Conservation (phyloP, 805 yeast genomes). For the Candida maris region DNA sequence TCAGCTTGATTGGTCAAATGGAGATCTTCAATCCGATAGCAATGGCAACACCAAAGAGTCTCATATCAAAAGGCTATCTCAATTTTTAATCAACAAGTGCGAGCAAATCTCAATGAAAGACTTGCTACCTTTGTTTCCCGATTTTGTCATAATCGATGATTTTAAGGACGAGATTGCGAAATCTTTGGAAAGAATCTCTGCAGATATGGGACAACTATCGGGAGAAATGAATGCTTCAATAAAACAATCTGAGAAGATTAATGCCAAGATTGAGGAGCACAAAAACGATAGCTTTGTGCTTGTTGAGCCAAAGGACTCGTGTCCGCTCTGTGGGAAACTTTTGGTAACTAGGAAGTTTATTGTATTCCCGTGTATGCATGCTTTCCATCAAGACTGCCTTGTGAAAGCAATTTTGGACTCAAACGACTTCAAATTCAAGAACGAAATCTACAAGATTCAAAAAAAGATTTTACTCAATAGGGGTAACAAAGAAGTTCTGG, state of each 20-base stretch:
- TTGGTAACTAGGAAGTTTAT: slow-evolving; percentile 70
- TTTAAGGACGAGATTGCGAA: slow-evolving; percentile 79
- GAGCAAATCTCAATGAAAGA: slow-evolving; percentile 69
- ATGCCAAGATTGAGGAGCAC: slow-evolving; percentile 51
- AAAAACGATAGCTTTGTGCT: slow-evolving; percentile 53
- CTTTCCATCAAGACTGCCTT: slow-evolving; percentile 87
- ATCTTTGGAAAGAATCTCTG: slow-evolving; percentile 72
- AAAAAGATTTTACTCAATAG: slow-evolving; percentile 38
- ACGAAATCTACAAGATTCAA: slow-evolving; percentile 54
- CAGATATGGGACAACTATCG: slow-evolving; percentile 59
- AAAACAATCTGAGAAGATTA: slow-evolving; percentile 53
- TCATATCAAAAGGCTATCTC: slow-evolving; percentile 31
- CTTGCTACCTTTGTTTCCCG: slow-evolving; percentile 79
- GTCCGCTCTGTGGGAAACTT: slow-evolving; percentile 67
- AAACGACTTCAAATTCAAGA: slow-evolving; percentile 64
- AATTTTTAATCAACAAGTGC: slow-evolving; percentile 40
- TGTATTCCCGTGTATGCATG: slow-evolving; percentile 86
- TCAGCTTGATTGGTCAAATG: slow-evolving; percentile 12
- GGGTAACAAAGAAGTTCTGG: slow-evolving; percentile 26
- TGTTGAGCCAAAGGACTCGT: slow-evolving; percentile 81
- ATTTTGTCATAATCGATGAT: slow-evolving; percentile 73
- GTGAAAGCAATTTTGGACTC: slow-evolving; percentile 55
- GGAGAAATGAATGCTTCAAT: slow-evolving; percentile 75
- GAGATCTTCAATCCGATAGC: slow-evolving; percentile 6
- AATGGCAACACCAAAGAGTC: slow-evolving; percentile 31